Conservation (phyloP, 1,139 yeast species). For the Yamadazyma diospyri region DNA sequence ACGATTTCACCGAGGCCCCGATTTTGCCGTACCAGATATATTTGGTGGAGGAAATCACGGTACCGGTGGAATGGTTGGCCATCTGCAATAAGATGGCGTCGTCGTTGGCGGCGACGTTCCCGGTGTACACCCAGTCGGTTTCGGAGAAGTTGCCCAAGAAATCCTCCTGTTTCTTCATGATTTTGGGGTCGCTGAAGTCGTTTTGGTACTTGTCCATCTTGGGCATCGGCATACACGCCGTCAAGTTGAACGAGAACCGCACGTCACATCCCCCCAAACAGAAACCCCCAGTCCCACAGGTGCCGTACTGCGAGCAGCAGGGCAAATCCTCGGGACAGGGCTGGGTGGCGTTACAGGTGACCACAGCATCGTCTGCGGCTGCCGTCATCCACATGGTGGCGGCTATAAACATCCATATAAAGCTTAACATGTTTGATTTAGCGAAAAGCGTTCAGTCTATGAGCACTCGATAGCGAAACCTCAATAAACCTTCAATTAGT, state of each 20-base stretch:
- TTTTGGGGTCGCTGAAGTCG: slow-evolving; percentile 27
- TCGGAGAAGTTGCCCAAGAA: slow-evolving; percentile 71
- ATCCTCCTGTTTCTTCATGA: slow-evolving; percentile 30
- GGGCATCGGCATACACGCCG: slow-evolving; percentile 69
- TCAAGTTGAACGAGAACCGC: slow-evolving; percentile 53
- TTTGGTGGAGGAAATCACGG: slow-evolving; percentile 76
- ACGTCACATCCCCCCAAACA: slow-evolving; percentile 86
- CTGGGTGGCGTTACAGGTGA: slow-evolving; percentile 45
- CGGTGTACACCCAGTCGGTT: slow-evolving; percentile 73
- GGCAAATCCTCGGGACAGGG: slow-evolving; percentile 70
- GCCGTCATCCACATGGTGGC: too few relatives aligned
- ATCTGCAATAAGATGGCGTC: slow-evolving; percentile 65
- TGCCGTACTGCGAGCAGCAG: slow-evolving; percentile 81
- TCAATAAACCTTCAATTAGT: too few relatives aligned
- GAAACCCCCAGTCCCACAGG: slow-evolving; percentile 78
- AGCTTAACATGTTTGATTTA: neutral
- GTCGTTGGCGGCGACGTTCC: slow-evolving; percentile 54
- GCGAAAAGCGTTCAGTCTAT: neutral
- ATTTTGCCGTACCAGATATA: slow-evolving; percentile 88
- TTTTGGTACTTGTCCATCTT: slow-evolving; percentile 32
- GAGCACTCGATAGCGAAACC: slow-evolving; percentile 5
- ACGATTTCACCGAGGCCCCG: slow-evolving; percentile 63
- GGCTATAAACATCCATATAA: too few relatives aligned
- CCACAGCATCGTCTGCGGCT: slow-evolving; percentile 17
- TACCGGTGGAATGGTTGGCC: slow-evolving; percentile 76